Evolutionary conservation across 2,329 filamentous ascomycete species (phyloP).

Genomic region (Fusarium goolgardi): DNA sequence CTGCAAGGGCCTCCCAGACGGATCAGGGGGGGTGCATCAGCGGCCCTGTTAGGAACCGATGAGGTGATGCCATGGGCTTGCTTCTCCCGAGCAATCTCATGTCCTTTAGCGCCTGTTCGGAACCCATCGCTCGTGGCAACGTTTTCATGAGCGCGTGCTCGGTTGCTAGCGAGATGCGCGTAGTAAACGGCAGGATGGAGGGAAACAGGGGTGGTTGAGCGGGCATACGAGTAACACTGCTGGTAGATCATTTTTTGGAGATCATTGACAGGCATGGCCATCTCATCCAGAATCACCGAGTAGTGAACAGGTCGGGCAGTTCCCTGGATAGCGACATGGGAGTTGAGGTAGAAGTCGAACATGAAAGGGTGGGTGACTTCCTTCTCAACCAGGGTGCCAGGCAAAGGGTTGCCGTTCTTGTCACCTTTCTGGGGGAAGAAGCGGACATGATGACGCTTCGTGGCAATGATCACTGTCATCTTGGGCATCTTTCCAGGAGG

Average conservation of each 20-base stretch:
- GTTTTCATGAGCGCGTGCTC: constrained; percentile 80
- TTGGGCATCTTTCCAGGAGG: constrained; percentile 62
- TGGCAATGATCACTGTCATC: constrained; percentile 87
- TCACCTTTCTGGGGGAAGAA: constrained; percentile 84
- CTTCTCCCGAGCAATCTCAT: constrained; percentile 54
- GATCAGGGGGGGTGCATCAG: constrained; percentile 49
- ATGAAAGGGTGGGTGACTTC: constrained; percentile 93
- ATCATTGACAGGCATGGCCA: constrained; percentile 71
- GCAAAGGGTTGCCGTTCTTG: constrained; percentile 82
- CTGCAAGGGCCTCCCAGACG: constrained; percentile 46
- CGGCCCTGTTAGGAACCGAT: constrained; percentile 36
- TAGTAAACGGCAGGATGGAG: constrained; percentile 94
- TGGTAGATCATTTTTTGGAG: constrained; percentile 93
- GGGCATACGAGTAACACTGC: constrained; percentile 92
- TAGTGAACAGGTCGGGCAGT: constrained; percentile 95
- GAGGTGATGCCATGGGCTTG: constrained; percentile 54
- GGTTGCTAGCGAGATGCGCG: constrained; percentile 86
- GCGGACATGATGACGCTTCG: constrained; percentile 93
- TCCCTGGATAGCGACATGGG: constrained; percentile 84
- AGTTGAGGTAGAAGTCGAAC: constrained; percentile 82
- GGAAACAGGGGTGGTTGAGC: constrained; percentile 93
- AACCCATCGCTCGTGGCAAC: constrained; percentile 59
- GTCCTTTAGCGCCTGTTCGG: constrained; percentile 58
- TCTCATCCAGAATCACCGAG: constrained; percentile 87
- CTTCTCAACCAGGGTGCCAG: constrained; percentile 86